Conservation (phyloP, 2,329 filamentous ascomycete genomes). For the Trichoderma atrobrunneum region DNA sequence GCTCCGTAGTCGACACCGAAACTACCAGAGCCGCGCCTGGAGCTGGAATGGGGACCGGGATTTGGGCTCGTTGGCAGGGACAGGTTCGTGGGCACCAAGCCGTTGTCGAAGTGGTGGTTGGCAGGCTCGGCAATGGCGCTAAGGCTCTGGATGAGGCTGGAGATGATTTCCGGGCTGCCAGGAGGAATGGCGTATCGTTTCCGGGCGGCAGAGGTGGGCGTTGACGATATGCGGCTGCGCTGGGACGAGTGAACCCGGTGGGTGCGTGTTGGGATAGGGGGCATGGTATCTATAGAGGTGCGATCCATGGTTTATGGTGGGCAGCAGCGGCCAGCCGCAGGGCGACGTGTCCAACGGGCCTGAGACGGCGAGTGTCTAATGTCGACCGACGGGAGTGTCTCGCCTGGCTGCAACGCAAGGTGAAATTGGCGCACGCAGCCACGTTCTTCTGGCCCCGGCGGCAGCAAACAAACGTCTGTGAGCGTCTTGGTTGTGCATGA, state of each 20-base stretch:
- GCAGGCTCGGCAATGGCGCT: constrained; percentile 67
- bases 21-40: constrained; percentile 43
- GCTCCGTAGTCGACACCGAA: constrained; percentile 74
- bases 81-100: constrained; percentile 42
- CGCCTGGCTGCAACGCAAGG: constrained; percentile 1
- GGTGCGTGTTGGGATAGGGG: constrained; percentile 34
- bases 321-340: constrained; percentile 18
- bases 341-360: constrained; percentile 7
- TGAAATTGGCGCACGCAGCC: constrained; percentile 15
- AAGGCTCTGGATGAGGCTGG: constrained; percentile 66
- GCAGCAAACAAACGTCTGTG: constrained; percentile 12
- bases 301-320: constrained; percentile 35
- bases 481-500: not conserved
- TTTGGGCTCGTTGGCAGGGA: constrained; percentile 40
- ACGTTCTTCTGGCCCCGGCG: not conserved
- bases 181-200: constrained; percentile 35
- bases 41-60: constrained; percentile 29
- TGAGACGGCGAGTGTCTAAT: constrained; percentile 14
- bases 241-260: constrained; percentile 22
- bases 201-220: constrained; percentile 8
- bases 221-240: constrained; percentile 6
- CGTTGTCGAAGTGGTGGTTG: constrained; percentile 65
- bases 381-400: not conserved
- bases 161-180: constrained; percentile 67
- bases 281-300: constrained; percentile 26